Percentiles rank a stretch among this genome's conserved stretches.
Conservation (phyloP, 2,329 filamentous ascomycete genomes). For the Fusarium tjaetaba region DNA sequence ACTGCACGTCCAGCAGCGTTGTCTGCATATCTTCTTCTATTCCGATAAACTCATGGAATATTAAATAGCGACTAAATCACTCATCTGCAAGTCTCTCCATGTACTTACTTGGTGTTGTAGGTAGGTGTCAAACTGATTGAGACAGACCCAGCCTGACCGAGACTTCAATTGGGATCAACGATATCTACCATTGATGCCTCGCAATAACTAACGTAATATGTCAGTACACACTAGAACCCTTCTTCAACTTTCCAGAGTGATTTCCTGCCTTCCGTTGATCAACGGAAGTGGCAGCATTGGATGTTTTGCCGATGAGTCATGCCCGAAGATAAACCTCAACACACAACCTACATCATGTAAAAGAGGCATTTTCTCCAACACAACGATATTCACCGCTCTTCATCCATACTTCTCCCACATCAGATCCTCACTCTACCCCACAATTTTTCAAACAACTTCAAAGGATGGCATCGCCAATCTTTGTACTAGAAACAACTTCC, state of each 20-base stretch:
- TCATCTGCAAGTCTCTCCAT: rapidly evolving
- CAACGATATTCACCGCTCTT: not conserved
- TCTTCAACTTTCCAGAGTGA: rapidly evolving
- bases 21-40: too few relatives aligned
- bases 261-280: not conserved
- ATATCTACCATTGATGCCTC: rapidly evolving
- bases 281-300: not conserved
- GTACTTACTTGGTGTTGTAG: not conserved
- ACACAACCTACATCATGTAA: not conserved
- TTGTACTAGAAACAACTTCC: constrained; percentile 15
- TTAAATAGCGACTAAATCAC: rapidly evolving
- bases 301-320: constrained; percentile 3
- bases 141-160: too few relatives aligned
- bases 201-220: not conserved
- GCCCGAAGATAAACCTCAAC: not conserved
- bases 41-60: rapidly evolving
- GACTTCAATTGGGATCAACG: not conserved
- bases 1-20: too few relatives aligned
- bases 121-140: not conserved
- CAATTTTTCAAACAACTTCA: rapidly evolving
- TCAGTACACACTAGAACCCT: rapidly evolving
- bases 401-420: not conserved
- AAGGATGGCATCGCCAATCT: constrained; percentile 14
- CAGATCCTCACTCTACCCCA: rapidly evolving
- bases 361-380: not conserved